Base-by-base conservation (phyloP, 148 eudicot species). In the Heliosperma pusillum region DNA sequence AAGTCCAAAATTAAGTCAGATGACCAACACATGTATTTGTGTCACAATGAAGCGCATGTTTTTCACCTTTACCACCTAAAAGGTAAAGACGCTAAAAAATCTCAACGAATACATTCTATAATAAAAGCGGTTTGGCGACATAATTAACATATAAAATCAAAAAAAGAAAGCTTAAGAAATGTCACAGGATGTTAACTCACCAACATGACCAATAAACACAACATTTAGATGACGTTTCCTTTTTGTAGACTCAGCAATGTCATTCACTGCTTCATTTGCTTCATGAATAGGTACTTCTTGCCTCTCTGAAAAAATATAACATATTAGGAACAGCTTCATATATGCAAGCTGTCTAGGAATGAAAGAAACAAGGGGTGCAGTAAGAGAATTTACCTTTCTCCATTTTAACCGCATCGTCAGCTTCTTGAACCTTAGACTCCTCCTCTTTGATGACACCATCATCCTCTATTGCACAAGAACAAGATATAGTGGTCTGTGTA, bases 161-260 rank as follows among this genome's bases (percentile, higher is more conserved):
- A 2, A 47, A 13, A 5, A 45, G 57, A 13, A 45, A 22, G 10
- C n/a, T 21, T 45, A 4, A 17, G 22, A 26, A 55, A 25, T 65
- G 40, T 50, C 1, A 68, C 20, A 72, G 25, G 21, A 42, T 10
- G 42, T 36, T 36, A 70, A 83, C 97, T 69, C 85, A 95, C 99
- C 99, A 80, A 96, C 99, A 77, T 96, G 99, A 74, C 99, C 99
- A 82, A 96, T 96, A 67, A 93, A 96, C 53, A 96, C 99, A 13
- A 87, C 97, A 88, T 92, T 92, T 84, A 92, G 75, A 74, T 96
- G 99, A 2, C 99, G 85, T 82, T 96, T 95, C 79, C 61, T 87
- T 20, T 78, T 76, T 50, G 20, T 47, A 25, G 71, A 74, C 22
- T 75, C 88, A 76, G 83, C 86, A 10, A 2, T 70, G 56, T 69